Conservation (phyloP, 2,329 filamentous ascomycete species). For the Fusarium armeniacum region DNA sequence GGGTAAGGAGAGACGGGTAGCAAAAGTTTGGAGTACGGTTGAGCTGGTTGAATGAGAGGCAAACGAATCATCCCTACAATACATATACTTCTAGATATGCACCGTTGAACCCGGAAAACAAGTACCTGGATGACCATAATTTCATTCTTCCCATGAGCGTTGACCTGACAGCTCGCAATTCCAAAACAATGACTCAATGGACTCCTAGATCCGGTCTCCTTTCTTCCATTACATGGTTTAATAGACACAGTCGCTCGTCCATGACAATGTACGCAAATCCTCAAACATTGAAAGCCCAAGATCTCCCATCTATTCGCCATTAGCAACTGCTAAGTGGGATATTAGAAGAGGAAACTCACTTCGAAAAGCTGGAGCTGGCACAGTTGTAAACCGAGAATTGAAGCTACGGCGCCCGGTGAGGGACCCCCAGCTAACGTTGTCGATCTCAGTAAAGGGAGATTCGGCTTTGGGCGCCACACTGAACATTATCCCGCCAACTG, state of each 20-base stretch:
- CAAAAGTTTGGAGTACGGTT: neutral
- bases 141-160: neutral
- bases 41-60: neutral
- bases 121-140: neutral
- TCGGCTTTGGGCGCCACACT: constrained; percentile 1
- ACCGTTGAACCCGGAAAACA: neutral
- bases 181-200: neutral
- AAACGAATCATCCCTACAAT: neutral
- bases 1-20: neutral
- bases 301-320: neutral
- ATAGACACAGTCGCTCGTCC: too few relatives aligned
- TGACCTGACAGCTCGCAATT: neutral
- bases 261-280: too few relatives aligned
- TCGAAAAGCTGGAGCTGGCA: neutral
- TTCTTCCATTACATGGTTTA: neutral
- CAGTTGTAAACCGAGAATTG: neutral
- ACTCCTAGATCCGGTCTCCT: neutral
- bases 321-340: neutral
- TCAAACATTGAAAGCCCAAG: neutral
- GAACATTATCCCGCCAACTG: constrained; percentile 30
- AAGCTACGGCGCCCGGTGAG: constrained; percentile 3
- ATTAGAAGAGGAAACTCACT: neutral
- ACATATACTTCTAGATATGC: neutral
- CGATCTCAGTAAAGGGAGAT: neutral
- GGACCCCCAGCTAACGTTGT: constrained; percentile 9